Evolutionary conservation across 2,329 filamentous ascomycete species (phyloP).

Genomic region (Chaetoscypha palmicola): DNA sequence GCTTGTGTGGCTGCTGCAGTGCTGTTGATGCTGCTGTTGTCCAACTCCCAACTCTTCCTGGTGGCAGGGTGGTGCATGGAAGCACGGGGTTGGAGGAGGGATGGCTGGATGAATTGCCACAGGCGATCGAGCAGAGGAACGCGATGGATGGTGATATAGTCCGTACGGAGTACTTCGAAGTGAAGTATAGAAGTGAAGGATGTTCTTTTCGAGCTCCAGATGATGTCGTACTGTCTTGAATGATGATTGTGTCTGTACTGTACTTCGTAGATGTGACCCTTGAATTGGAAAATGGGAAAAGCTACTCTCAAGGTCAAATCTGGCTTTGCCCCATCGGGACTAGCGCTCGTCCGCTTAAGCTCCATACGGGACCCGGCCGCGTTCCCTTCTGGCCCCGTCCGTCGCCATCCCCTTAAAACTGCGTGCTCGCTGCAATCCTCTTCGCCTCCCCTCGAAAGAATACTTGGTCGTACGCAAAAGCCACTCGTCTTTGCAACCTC

Average conservation of each 20-base stretch:
- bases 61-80: not conserved
- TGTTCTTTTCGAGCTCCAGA: too few species aligned
- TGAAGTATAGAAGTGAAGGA: too few species aligned
- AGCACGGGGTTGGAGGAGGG: not conserved
- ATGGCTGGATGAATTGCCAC: not conserved
- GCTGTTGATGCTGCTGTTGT: too few species aligned
- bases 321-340: not conserved
- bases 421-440: not conserved
- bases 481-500: conserved; percentile 18
- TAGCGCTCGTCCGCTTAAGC: too few species aligned
- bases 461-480: conserved; percentile 12
- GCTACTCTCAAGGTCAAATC: not conserved
- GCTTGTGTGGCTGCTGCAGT: too few species aligned
- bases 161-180: too few species aligned
- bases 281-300: too few species aligned
- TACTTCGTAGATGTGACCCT: not conserved
- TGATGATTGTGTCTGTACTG: not conserved
- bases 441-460: not conserved
- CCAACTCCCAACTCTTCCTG: too few species aligned
- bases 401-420: conserved; percentile 10
- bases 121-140: not conserved
- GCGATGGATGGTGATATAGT: not conserved
- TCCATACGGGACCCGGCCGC: not conserved
- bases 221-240: not conserved
- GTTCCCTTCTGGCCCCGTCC: not conserved